A percentile compares a stretch with the other conserved stretches of the same genome.
Conservation (phyloP, 2,329 filamentous ascomycete genomes). For the Endocalyx cinctus region DNA sequence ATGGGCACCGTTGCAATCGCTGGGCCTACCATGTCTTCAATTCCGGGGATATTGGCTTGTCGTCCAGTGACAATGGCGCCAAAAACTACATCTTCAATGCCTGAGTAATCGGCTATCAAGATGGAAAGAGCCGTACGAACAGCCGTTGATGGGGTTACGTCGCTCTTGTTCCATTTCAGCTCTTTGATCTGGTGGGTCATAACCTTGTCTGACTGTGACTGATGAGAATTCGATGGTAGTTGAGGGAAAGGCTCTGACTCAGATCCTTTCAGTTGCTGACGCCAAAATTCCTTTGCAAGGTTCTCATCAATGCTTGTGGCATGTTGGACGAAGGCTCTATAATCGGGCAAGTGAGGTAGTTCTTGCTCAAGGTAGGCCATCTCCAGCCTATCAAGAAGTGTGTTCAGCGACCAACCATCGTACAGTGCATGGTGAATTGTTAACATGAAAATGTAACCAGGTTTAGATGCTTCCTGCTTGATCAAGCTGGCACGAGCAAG, state of each 20-base stretch:
- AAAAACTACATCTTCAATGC: constrained; percentile 3
- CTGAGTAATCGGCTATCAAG: constrained; percentile 2
- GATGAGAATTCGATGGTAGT: background rate
- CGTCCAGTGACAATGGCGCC: background rate
- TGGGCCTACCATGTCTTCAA: constrained; percentile 1
- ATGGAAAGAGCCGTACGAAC: constrained; percentile 3
- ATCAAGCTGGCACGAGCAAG: too few relatives aligned
- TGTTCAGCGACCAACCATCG: background rate
- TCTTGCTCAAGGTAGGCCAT: background rate
- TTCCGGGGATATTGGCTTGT: background rate
- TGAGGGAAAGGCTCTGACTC: background rate
- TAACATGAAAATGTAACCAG: background rate
- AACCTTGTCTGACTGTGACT: too few relatives aligned
- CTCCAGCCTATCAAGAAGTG: background rate
- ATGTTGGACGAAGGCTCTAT: background rate
- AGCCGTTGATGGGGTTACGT: constrained; percentile 1
- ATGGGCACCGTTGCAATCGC: background rate
- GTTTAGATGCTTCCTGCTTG: background rate
- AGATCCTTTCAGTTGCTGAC: background rate
- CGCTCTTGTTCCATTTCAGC: background rate
- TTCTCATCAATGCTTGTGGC: background rate
- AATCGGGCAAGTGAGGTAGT: background rate
- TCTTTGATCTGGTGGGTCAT: background rate
- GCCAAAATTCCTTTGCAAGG: background rate
- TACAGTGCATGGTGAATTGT: background rate